Evolutionary conservation across 2,329 filamentous ascomycete species (phyloP).

Genomic region (Ophiostoma australiae): DNA sequence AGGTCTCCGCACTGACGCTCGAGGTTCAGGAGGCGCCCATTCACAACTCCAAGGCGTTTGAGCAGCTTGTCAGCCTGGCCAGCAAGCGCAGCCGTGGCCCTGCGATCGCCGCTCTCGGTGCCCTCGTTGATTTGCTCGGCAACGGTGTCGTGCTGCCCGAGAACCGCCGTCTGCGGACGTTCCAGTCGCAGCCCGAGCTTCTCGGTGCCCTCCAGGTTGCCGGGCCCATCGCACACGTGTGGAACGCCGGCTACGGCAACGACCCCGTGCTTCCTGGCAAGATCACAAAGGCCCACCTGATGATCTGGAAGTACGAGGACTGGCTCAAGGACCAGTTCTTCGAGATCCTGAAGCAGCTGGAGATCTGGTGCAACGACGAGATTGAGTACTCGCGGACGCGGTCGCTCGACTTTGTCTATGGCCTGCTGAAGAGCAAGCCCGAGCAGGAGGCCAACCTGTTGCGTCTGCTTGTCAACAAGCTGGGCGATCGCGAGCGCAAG

Average conservation of each 20-base stretch:
- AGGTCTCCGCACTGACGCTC: constrained; percentile 89
- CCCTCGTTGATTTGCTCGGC: constrained; percentile 88
- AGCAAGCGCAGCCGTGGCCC: constrained; percentile 90
- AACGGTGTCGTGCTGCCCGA: constrained; percentile 79
- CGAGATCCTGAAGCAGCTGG: constrained; percentile 83
- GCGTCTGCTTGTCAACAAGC: constrained; percentile 87
- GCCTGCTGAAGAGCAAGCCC: constrained; percentile 87
- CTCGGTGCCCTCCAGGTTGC: constrained; percentile 59
- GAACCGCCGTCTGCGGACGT: constrained; percentile 74
- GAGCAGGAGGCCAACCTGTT: constrained; percentile 95
- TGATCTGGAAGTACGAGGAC: constrained; percentile 89
- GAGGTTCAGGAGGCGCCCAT: constrained; percentile 93
- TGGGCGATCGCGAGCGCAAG: constrained; percentile 92
- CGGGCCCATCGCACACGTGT: constrained; percentile 35
- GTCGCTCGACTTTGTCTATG: constrained; percentile 85
- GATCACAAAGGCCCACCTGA: constrained; percentile 69
- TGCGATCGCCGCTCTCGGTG: constrained; percentile 85
- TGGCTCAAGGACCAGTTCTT: constrained; percentile 95
- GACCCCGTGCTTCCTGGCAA: constrained; percentile 70
- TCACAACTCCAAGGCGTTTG: constrained; percentile 85
- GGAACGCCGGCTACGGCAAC: constrained; percentile 43
- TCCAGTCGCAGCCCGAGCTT: constrained; percentile 73
- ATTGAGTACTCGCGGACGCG: constrained; percentile 87
- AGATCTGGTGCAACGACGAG: constrained; percentile 91
- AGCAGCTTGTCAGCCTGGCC: constrained; percentile 75